These are phyloP conservation scores for Sequoia sempervirens DNA, from an alignment of 75 land plant genomes.

Conservation along the genomic window DNA sequence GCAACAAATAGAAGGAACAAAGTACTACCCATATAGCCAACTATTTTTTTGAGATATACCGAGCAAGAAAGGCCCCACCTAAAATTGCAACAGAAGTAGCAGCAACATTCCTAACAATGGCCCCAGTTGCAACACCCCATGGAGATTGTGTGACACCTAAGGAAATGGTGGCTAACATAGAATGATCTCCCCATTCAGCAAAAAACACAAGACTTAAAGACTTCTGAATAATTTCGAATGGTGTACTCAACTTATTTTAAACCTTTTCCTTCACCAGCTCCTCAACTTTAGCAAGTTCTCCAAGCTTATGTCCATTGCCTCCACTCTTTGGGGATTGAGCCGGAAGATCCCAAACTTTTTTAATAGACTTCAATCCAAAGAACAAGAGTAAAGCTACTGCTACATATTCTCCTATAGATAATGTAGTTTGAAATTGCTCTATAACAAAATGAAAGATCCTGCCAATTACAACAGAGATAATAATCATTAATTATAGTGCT, in stretches of 20 bases:
- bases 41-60: constrained; percentile 96
- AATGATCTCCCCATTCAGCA: constrained; percentile 99
- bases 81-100: constrained; percentile 88
- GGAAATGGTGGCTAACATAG: constrained; percentile 98
- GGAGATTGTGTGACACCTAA: constrained; percentile 99
- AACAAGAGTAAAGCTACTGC: no score
- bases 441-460: no score
- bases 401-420: no score
- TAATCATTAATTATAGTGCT: no score
- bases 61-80: constrained; percentile 95
- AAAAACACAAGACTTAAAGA: constrained; percentile 94
- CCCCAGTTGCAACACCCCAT: constrained; percentile 96
- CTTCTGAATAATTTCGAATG: constrained; percentile 78
- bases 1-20: constrained; percentile 77
- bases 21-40: constrained; percentile 78
- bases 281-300: no score
- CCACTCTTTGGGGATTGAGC: no score
- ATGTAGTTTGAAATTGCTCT: no score
- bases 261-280: no score
- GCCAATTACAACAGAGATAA: no score
- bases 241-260: constrained; percentile 54
- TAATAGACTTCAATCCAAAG: no score
- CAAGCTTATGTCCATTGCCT: no score
- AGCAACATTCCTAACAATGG: constrained; percentile 82
- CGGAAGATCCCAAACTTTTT: no score